Base-by-base conservation (phyloP, 2,329 filamentous ascomycete species). In the Pseudocercospora fuligena region DNA sequence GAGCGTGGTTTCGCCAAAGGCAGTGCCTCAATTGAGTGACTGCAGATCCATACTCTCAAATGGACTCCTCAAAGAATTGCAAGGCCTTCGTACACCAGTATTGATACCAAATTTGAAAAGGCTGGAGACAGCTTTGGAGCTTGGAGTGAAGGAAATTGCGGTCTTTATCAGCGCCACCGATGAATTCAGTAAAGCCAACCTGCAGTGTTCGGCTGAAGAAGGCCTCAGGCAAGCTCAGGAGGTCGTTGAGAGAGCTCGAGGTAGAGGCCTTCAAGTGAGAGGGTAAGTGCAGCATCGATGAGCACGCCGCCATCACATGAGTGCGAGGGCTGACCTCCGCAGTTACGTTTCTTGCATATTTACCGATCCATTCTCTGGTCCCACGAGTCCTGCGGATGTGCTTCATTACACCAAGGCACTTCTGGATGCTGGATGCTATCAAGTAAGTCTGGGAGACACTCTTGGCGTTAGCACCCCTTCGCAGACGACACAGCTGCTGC, bases 71-170 rank as follows among this genome's bases (percentile, higher is more conserved):
- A 25, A 60, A 36, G 54, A 40, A 4, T 25, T 60, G 21, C 27
- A 63, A 6, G 8, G 31, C 8, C 33, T 66, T 21, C 36, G 51
- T 12, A 33, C 57, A 46, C 80, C 80, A 3, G 81, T 82, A 0
- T 67, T 82, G 5, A 74, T 79, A 0, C 80, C 81, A 0, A 82
- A 82, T 66, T 19, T 77, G 12, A 80, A 78, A 63, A 80, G 81
- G 0, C 64, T 82, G n/a, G 85, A 90, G 70, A 87, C 91, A 49
- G 90, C 91, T 0, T 86, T 79, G 2, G 60, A 76, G 14, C 61
- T 75, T 46, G 75, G 73, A 0, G 78, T 78, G 1, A 74, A 71
- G 23, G 80, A 82, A 59, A 74, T 82, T 5, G 79, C 78, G 1
- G 79, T 82, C 0, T 82, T 82, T 59, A 72, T 80, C 19, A 80